phyloP scores from a whole-genome alignment of 495 filamentous ascomycete species.

The Neurospora sublineolata region DNA sequence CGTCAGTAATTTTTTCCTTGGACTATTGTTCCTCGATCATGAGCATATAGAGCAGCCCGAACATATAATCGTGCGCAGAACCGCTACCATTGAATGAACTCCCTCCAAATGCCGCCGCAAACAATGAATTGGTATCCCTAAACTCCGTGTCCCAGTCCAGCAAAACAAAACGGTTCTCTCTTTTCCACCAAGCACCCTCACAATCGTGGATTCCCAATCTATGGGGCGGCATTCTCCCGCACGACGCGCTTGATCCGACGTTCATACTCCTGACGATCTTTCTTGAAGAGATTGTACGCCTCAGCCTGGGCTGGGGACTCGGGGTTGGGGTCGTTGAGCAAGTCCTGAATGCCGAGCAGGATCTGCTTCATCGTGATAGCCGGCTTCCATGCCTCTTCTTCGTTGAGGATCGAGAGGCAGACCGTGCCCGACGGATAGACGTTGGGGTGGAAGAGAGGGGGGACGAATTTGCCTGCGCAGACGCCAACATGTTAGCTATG shows the following conservation, averaged over 20 bases:
- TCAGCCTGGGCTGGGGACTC: constrained; percentile 95
- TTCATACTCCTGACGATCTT: constrained; percentile 78
- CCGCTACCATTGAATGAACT: background rate
- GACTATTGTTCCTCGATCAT: background rate
- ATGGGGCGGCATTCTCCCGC: constrained; percentile 63
- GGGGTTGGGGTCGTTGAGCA: constrained; percentile 92
- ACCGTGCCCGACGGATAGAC: constrained; percentile 98
- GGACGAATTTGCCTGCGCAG: constrained; percentile 79
- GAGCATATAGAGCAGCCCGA: background rate
- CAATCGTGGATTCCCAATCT: constrained; percentile 4
- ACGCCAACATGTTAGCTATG: constrained; percentile 14
- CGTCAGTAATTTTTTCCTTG: background rate
- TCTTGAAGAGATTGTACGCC: constrained; percentile 94
- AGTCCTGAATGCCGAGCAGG: constrained; percentile 86
- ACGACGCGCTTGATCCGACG: constrained; percentile 77
- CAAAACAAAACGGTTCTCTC: constrained; percentile 2
- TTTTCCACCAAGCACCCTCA: constrained; percentile 3
- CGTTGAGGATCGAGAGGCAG: constrained; percentile 93
- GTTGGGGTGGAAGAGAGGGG: constrained; percentile 95
- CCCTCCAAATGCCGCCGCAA: background rate
- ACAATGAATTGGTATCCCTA: constrained; percentile 5
- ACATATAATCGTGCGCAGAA: background rate
- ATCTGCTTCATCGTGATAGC: constrained; percentile 98
- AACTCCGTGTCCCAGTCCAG: constrained; percentile 2
- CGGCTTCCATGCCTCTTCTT: constrained; percentile 97